Evolutionary conservation across 1,139 yeast genomes (phyloP), one percentile per base, ranked within the genome.

Genomic region (Taphrina deformans): DNA sequence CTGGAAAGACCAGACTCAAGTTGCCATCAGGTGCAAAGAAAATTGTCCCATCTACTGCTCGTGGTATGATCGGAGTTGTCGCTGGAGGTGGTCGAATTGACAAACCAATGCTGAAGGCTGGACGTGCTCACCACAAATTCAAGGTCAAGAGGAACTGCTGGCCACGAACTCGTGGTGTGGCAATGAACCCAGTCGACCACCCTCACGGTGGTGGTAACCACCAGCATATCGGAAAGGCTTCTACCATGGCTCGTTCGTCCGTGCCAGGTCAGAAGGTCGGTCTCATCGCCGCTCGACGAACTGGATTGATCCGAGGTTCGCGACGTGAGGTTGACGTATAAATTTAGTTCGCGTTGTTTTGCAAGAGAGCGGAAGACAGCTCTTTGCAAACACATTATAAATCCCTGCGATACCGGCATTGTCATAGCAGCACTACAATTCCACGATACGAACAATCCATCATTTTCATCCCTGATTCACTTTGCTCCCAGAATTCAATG

Each of bases 171-270:
- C 90, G 97, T 85, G 98, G 97, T 91, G 97, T 91, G 81, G 97
- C 97, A 81, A 91, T 91, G 97, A 87, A 91, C 85, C 98, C 98
- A 83, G 98, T 92, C 80, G 98, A 92, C 82, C 98, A 92, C 86
- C 98, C 98, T 81, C 98, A 92, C 83, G 99, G 99, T 89, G 99
- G 99, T 92, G 99, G 99, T 93, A 93, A 93, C 97, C 99, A 93
- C 85, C 99, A 93, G 87, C 66, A 63, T 50, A 61, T 67, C 41
- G 65, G 99, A 92, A 93, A 93, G 88, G 99, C 99, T 80, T 93
- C 99, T 78, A 93, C 99, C 79, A 93, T 93, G 79, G 88, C 97
- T 76, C 91, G 99, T 89, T 96, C 96, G 82, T 98, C 99, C 77
- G 99, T 93, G 81, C 85, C 99, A 78, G 99, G 99, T 91, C 99